Evolutionary conservation across 345 rosid species (phyloP).

Genomic region (Syzygium aqueum): DNA sequence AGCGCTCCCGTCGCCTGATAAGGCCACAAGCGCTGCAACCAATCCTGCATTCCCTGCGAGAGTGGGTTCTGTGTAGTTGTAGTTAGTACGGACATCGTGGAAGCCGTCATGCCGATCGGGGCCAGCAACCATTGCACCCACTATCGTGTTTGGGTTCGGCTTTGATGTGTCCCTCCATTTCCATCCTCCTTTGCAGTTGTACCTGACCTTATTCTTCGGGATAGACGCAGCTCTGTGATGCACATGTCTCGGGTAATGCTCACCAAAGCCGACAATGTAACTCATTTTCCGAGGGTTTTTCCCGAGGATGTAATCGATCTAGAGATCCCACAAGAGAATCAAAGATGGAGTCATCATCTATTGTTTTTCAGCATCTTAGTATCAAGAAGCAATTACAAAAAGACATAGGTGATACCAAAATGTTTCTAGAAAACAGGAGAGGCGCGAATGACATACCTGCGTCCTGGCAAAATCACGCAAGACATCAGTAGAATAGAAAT

Average conservation of each 20-base stretch:
- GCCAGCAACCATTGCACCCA: slow-evolving; percentile 99
- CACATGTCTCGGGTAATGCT: slow-evolving; percentile 63
- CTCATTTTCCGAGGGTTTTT: slow-evolving; percentile 95
- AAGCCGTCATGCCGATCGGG: slow-evolving; percentile 87
- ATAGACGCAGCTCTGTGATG: slow-evolving; percentile 97
- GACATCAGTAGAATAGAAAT: slow-evolving; percentile 57
- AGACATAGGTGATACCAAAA: not conserved
- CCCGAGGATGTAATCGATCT: slow-evolving; percentile 90
- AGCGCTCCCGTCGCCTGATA: slow-evolving; percentile 56
- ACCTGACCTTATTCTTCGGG: slow-evolving; percentile 72
- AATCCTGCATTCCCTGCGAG: slow-evolving; percentile 93
- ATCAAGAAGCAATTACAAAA: not conserved
- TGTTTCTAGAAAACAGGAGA: not conserved
- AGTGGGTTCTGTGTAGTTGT: slow-evolving; percentile 95
- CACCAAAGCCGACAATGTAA: slow-evolving; percentile 80
- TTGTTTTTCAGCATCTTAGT: not conserved
- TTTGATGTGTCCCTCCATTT: slow-evolving; percentile 81
- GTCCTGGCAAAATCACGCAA: slow-evolving; percentile 76
- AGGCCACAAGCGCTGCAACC: slow-evolving; percentile 85
- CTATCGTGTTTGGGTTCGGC: slow-evolving; percentile 74
- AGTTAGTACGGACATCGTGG: slow-evolving; percentile 76
- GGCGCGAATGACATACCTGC: slow-evolving; percentile 36
- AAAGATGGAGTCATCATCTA: not conserved
- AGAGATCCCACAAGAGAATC: slow-evolving; percentile 4
- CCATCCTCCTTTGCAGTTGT: slow-evolving; percentile 96